phyloP scores from a whole-genome alignment of 1,284 basidiomycete genomes.

The Puccinia coronata region DNA sequence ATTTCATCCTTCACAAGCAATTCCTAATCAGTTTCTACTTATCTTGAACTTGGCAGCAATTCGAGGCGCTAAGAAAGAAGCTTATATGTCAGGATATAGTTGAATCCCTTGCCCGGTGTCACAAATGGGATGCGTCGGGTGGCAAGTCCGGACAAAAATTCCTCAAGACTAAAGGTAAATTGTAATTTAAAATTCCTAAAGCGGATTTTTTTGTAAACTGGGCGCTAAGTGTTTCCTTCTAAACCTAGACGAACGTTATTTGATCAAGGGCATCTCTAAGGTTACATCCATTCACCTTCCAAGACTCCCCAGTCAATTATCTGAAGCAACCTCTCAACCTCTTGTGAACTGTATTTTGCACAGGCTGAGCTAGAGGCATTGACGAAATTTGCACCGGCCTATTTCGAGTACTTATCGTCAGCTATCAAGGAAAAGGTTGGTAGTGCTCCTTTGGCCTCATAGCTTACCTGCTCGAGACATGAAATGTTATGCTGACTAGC shows the following conservation, averaged over 20 bases:
- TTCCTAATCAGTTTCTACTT: constrained; percentile 3
- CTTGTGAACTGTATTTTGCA: background rate
- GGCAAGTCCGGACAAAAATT: constrained; percentile 97
- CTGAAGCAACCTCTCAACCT: background rate
- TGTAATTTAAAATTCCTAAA: background rate
- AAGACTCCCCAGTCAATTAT: background rate
- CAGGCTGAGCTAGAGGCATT: constrained; percentile 80
- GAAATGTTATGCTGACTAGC: constrained; percentile 24
- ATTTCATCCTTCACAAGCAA: background rate
- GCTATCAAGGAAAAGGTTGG: constrained; percentile 45
- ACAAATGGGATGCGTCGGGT: constrained; percentile 93
- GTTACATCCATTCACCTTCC: constrained; percentile 58
- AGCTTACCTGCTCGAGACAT: background rate
- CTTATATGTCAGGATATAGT: constrained; percentile 93
- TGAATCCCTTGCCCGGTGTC: constrained; percentile 85
- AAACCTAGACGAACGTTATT: constrained; percentile 85
- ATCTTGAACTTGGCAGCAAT: constrained; percentile 68
- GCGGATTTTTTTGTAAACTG: background rate
- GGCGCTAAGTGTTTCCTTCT: background rate
- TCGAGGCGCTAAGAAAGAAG: constrained; percentile 85
- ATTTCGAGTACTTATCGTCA: constrained; percentile 90
- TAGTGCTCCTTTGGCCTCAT: background rate
- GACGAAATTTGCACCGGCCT: constrained; percentile 94
- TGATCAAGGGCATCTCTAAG: constrained; percentile 92
- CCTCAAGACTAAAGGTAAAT: constrained; percentile 82